phyloP scores from a whole-genome alignment of 1,284 basidiomycete genomes.

The Chondrostereum purpureum region DNA sequence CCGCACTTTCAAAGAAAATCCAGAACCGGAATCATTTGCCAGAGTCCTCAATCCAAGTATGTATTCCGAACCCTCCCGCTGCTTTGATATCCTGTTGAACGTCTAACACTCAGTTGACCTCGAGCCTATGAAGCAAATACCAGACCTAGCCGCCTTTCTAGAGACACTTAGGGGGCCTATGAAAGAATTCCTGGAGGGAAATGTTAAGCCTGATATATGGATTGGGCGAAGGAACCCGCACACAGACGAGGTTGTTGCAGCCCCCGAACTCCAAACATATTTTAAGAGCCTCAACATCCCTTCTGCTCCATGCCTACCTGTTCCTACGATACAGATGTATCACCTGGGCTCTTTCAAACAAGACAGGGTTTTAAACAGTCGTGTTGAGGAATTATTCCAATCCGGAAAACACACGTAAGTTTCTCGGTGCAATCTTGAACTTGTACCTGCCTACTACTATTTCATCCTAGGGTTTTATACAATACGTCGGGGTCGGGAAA shows the following conservation, averaged over 20 bases:
- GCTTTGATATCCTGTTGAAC: neutral
- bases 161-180: neutral
- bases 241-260: neutral
- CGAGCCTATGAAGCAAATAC: neutral
- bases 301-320: neutral
- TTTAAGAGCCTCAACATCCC: neutral
- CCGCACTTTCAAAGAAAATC: neutral
- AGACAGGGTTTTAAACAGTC: neutral
- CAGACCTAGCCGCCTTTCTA: neutral
- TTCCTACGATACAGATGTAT: neutral
- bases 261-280: neutral
- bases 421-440: neutral
- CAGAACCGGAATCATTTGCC: neutral
- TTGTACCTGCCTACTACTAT: neutral
- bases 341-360: neutral
- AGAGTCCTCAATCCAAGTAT: neutral
- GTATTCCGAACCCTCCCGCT: neutral
- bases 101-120: neutral
- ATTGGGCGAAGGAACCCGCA: neutral
- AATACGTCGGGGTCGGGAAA: conserved; percentile 1
- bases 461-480: neutral
- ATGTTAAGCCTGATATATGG: neutral
- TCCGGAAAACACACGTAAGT: neutral
- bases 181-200: neutral
- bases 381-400: neutral